Conservation (phyloP, 2,329 filamentous ascomycete species). For the Colletotrichum viniferum region DNA sequence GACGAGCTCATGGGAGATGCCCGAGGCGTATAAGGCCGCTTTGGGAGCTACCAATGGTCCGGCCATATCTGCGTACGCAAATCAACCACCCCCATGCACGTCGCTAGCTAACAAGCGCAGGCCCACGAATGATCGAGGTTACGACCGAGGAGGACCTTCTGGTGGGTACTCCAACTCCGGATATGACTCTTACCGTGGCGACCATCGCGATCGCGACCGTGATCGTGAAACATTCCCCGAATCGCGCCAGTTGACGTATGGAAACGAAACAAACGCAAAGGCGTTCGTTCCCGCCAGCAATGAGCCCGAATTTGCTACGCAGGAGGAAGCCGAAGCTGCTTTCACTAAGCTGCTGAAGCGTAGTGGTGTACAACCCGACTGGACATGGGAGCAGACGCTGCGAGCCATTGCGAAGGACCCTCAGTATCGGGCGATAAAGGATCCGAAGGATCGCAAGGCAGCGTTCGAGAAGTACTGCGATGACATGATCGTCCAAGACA, state of each 20-base stretch:
- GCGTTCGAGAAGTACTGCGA: slow-evolving; percentile 96
- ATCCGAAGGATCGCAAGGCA: slow-evolving; percentile 86
- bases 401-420: slow-evolving; percentile 86
- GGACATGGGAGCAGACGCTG: slow-evolving; percentile 91
- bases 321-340: slow-evolving; percentile 89
- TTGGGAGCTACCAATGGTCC: slow-evolving; percentile 62
- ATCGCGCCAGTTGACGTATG: slow-evolving; percentile 62
- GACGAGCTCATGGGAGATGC: slow-evolving; percentile 94
- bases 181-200: slow-evolving; percentile 43
- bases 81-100: neutral
- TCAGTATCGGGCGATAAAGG: slow-evolving; percentile 90
- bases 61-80: slow-evolving; percentile 46
- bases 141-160: slow-evolving; percentile 38
- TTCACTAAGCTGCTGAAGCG: slow-evolving; percentile 90
- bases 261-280: slow-evolving; percentile 60
- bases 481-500: slow-evolving; percentile 89
- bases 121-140: slow-evolving; percentile 39
- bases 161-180: slow-evolving; percentile 40
- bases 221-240: slow-evolving; percentile 50
- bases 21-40: slow-evolving; percentile 78
- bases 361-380: slow-evolving; percentile 86
- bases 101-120: slow-evolving; percentile 25
- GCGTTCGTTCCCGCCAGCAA: slow-evolving; percentile 66
- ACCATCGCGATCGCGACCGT: slow-evolving; percentile 32
- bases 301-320: slow-evolving; percentile 78